Percentiles rank a stretch among this genome's conserved stretches.
phyloP scores from a whole-genome alignment of 768 basidiomycete species.

The Suillus subaureus region DNA sequence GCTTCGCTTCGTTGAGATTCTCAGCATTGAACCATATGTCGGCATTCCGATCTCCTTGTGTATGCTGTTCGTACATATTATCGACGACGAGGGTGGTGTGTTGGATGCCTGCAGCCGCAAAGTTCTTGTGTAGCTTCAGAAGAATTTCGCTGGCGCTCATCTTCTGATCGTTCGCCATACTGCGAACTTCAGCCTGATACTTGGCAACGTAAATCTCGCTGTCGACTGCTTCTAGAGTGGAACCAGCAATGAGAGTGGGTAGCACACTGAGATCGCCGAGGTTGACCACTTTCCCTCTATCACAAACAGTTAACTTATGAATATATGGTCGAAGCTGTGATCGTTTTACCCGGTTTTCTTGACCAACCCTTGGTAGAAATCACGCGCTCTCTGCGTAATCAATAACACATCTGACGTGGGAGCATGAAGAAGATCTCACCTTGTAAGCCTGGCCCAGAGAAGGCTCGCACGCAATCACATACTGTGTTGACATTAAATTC shows the following conservation, averaged over 20 bases:
- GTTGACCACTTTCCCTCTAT: neutral
- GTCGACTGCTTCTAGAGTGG: neutral
- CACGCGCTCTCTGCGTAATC: neutral
- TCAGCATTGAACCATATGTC: neutral
- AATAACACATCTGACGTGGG: neutral
- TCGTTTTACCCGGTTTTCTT: neutral
- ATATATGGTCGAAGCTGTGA: neutral
- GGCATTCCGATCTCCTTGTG: neutral
- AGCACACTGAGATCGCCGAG: neutral
- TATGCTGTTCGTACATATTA: neutral
- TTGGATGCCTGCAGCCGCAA: neutral
- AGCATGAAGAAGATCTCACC: neutral
- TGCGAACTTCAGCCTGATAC: neutral
- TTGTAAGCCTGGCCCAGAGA: neutral
- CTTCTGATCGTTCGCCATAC: neutral
- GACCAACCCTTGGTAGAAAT: neutral
- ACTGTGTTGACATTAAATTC: neutral
- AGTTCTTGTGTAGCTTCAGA: neutral
- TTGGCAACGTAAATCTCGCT: neutral
- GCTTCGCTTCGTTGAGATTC: neutral
- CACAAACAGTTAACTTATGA: neutral
- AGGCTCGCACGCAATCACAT: neutral
- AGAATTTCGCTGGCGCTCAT: neutral
- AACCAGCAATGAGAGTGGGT: neutral
- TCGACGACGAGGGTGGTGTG: neutral